Conservation (phyloP, 768 basidiomycete species). For the Leccinum subgranulosum region DNA sequence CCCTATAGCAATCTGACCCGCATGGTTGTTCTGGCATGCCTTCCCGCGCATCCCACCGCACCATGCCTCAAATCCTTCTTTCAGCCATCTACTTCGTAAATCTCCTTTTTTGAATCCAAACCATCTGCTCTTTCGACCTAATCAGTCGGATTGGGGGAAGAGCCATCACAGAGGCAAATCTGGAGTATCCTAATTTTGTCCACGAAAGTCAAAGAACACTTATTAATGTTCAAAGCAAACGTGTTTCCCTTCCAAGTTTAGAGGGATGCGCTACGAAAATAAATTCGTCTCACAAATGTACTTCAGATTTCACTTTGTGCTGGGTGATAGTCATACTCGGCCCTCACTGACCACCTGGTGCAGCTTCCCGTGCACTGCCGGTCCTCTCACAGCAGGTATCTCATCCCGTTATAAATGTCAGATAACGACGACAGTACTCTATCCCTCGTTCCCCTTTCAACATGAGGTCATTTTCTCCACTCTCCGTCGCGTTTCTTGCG, state of each 20-base stretch:
- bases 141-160: background rate
- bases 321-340: background rate
- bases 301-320: background rate
- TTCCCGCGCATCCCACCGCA: background rate
- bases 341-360: background rate
- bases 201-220: background rate
- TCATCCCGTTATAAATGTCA: constrained; percentile 5
- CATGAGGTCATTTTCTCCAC: constrained; percentile 13
- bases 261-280: background rate
- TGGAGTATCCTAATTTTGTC: background rate
- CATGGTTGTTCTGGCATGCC: background rate
- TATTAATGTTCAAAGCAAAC: background rate
- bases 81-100: background rate
- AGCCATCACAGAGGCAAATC: background rate
- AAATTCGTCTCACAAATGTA: background rate
- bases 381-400: background rate
- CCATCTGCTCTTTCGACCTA: background rate
- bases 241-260: background rate
- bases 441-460: background rate
- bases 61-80: background rate
- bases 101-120: background rate
- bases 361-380: background rate
- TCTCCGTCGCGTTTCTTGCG: constrained; percentile 8
- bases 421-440: background rate
- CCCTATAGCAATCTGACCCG: background rate